Conservation (phyloP, 768 basidiomycete genomes). For the Suillus tomentosus region DNA sequence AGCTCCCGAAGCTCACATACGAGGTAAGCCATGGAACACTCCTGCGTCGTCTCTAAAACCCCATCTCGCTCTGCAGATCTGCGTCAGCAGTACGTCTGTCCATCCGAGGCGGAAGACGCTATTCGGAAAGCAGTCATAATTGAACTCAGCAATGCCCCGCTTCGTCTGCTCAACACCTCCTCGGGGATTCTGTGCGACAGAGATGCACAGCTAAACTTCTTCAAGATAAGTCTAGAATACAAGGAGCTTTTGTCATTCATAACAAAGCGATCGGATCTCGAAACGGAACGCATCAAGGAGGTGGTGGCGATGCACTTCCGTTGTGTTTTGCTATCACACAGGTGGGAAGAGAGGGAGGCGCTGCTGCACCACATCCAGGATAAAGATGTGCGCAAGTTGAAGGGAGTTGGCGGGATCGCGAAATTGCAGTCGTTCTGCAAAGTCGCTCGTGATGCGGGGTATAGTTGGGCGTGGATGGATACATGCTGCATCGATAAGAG, state of each 20-base stretch:
- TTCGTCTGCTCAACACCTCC: neutral
- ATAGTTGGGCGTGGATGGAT: neutral
- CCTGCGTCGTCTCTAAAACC: neutral
- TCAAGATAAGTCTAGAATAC: neutral
- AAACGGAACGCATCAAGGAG: neutral
- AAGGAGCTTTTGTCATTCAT: neutral
- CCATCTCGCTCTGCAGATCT: neutral
- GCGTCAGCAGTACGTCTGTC: neutral
- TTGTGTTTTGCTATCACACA: neutral
- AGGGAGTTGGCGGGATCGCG: neutral
- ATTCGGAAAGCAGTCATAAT: neutral
- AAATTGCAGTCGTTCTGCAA: neutral
- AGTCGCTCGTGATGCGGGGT: neutral
- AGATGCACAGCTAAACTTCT: neutral
- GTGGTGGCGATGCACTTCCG: neutral
- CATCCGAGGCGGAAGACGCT: neutral
- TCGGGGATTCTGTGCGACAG: neutral
- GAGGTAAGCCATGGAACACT: neutral
- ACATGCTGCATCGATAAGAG: too few species aligned
- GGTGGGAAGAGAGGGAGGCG: neutral
- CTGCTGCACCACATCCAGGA: neutral
- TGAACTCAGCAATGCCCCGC: neutral
- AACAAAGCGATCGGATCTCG: accelerated
- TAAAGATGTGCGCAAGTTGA: neutral
- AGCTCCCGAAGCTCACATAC: neutral